These are phyloP conservation scores for Emergomyces africanus DNA, from an alignment of 2,329 filamentous ascomycete species.

Conservation along the genomic window DNA sequence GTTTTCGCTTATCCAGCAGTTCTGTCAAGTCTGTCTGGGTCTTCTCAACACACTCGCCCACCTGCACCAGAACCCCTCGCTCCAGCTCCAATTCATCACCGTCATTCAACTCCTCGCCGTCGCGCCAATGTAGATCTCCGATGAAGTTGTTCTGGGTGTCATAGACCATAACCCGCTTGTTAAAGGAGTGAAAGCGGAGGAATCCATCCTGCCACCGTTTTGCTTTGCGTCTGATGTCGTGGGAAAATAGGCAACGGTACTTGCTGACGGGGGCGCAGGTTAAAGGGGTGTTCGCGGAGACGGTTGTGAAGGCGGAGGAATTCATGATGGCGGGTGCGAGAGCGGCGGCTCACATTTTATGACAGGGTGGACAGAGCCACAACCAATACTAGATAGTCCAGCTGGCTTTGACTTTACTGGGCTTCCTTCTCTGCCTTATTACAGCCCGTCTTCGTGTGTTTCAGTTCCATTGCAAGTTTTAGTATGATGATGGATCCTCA, in stretches of 20 bases:
- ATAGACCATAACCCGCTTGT: slow-evolving; percentile 81
- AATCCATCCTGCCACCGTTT: slow-evolving; percentile 92
- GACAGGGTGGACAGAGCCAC: background rate
- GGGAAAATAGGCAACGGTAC: slow-evolving; percentile 75
- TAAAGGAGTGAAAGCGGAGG: slow-evolving; percentile 80
- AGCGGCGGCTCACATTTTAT: background rate
- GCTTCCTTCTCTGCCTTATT: background rate
- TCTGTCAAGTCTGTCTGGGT: slow-evolving; percentile 67
- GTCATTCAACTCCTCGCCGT: slow-evolving; percentile 55
- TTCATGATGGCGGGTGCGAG: background rate
- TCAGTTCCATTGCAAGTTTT: background rate
- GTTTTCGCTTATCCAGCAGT: slow-evolving; percentile 56
- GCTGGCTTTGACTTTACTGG: background rate
- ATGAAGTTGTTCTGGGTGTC: slow-evolving; percentile 69
- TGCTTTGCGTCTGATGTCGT: slow-evolving; percentile 72
- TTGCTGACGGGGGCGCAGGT: slow-evolving; percentile 66
- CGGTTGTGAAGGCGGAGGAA: slow-evolving; percentile 8
- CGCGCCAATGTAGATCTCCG: slow-evolving; percentile 72
- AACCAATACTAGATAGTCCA: background rate
- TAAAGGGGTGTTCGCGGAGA: slow-evolving; percentile 32
- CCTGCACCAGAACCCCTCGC: slow-evolving; percentile 64
- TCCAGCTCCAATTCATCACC: slow-evolving; percentile 76
- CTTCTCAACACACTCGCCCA: slow-evolving; percentile 59
- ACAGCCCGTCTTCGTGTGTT: background rate
- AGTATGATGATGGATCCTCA: background rate